A percentile compares a stretch with the other conserved stretches of the same genome.
These are phyloP conservation scores for Pinus taeda DNA, from an alignment of 75 land plant species.

Conservation along the genomic window DNA sequence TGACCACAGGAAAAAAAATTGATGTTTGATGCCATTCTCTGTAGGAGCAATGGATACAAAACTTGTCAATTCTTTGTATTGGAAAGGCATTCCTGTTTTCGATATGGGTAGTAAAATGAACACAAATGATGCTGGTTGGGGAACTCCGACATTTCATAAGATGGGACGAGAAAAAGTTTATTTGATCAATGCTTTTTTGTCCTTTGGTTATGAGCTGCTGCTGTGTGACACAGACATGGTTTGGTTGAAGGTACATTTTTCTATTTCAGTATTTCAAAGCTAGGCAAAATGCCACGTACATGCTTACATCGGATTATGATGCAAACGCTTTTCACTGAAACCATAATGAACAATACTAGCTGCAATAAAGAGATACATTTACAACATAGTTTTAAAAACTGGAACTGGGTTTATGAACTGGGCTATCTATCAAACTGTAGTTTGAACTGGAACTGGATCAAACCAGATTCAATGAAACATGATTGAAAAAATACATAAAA, in stretches of 20 bases:
- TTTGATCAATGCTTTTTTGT: slow-evolving; percentile 72
- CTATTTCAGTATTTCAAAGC: background rate
- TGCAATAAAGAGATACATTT: too few species aligned
- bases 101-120: slow-evolving; percentile 95
- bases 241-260: slow-evolving; percentile 78
- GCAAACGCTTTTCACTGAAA: background rate
- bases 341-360: background rate
- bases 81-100: slow-evolving; percentile 97
- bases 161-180: slow-evolving; percentile 98
- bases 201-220: slow-evolving; percentile 76
- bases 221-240: slow-evolving; percentile 99
- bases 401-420: too few species aligned
- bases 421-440: too few species aligned
- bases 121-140: slow-evolving; percentile 96
- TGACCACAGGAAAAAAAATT: too few species aligned
- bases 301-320: background rate
- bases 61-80: slow-evolving; percentile 77
- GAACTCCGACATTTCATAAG: slow-evolving; percentile 91
- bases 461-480: too few species aligned
- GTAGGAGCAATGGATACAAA: slow-evolving; percentile 96
- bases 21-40: background rate
- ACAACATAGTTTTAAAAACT: too few species aligned
- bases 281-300: too few species aligned
- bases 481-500: too few species aligned
- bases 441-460: too few species aligned